Base-by-base conservation (phyloP, 495 filamentous ascomycete genomes). In the Penicillium ucsense region DNA sequence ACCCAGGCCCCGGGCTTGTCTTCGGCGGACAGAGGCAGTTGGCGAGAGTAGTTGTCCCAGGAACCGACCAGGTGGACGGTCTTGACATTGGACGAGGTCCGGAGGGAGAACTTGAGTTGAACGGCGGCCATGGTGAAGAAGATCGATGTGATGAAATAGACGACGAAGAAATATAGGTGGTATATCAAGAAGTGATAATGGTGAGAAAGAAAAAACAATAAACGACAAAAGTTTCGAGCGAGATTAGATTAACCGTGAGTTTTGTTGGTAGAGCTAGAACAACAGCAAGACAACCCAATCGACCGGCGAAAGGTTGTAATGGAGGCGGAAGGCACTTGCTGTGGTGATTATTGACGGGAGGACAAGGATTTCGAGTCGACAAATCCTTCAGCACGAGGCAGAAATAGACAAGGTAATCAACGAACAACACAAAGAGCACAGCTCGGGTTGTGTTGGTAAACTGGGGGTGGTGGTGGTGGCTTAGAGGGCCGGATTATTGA, bases 21-120 rank as follows among this genome's bases (percentile, higher is more conserved):
- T 67, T 95, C 88, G 71, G 86, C 86, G 64, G 88, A 86, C 57
- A 95, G 82, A 47, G 89, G 89, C 61, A 94, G 84, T 66, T 95
- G 91, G 53, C 89, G 88, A 49, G 72, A 70, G 80, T 98, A 98
- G 76, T 87, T 86, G 77, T 98, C 94, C 92, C 92, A 98, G 51
- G 92, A 96, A 62, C 92, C 92, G 63, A 96, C 82, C 51, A 98
- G 78, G 66, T 97, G 92, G 69, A 94, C 92, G 69, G 89, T 91
- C 82, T 96, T 95, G 79, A 90, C 88, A 72, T 89, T 88, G 71
- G 87, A 78, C 64, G 90, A 94, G 65, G 92, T 95, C 73, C 91
- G 89, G 65, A 98, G 85, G 66, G 82, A 80, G 70, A 96, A 94
- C 52, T 83, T 82, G 42, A 92, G 77, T 74, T 92, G 86, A 68